A percentile compares a stretch with the other conserved stretches of the same genome.
Evolutionary conservation across 2,329 filamentous ascomycete species (phyloP).

Genomic region (Aspergillus fumigatiaffinis): DNA sequence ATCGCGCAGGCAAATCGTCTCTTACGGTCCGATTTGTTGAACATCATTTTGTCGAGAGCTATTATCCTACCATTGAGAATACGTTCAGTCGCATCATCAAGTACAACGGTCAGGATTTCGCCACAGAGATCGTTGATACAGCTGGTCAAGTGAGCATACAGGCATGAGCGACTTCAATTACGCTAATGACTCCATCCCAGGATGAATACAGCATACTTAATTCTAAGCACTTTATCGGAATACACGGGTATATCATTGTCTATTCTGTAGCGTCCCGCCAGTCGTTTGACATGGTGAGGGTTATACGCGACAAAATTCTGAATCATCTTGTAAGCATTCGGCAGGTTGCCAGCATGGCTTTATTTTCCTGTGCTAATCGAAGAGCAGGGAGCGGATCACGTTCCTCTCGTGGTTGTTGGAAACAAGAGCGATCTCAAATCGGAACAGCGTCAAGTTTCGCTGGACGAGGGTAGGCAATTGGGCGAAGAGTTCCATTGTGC

Average conservation of each 20-base stretch:
- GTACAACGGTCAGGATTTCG: conserved; percentile 86
- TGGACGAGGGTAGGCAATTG: conserved; percentile 79
- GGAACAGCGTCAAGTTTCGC: conserved; percentile 85
- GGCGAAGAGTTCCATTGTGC: conserved; percentile 85
- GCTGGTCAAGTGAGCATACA: conserved; percentile 71
- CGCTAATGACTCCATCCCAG: conserved; percentile 42
- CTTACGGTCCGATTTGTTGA: conserved; percentile 96
- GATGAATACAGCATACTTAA: conserved; percentile 99
- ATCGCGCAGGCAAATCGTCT: conserved; percentile 79
- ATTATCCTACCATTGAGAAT: conserved; percentile 99
- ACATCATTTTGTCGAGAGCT: conserved; percentile 96
- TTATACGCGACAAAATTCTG: conserved; percentile 94
- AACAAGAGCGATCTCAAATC: conserved; percentile 95
- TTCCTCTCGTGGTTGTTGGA: conserved; percentile 90
- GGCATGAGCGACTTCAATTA: conserved; percentile 1
- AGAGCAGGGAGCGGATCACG: conserved; percentile 76
- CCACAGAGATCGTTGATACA: conserved; percentile 96
- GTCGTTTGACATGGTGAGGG: conserved; percentile 95
- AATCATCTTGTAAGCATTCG: conserved; percentile 73
- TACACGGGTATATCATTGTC: conserved; percentile 97
- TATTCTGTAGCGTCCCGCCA: conserved; percentile 94
- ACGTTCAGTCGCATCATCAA: conserved; percentile 96
- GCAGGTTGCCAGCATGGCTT: not conserved
- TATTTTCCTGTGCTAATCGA: not conserved
- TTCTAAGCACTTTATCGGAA: conserved; percentile 98